Base-by-base conservation (phyloP, 305 asterid genomes). In the Ilex paraguariensis region DNA sequence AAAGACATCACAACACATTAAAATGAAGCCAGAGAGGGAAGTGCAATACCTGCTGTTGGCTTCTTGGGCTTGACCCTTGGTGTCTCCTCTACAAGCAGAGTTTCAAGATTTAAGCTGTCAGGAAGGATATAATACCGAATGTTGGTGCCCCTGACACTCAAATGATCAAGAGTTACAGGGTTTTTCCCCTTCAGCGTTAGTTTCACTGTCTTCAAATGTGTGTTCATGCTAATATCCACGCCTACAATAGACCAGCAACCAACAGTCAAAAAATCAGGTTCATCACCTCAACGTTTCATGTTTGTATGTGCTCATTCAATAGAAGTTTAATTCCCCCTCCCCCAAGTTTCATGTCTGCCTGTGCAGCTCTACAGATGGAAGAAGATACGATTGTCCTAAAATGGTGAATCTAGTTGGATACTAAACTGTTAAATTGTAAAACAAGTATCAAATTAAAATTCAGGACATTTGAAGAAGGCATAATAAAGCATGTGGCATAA, bases 81-180 rank as follows among this genome's bases (percentile, higher is more conserved):
- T 14, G 56, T 52, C 30, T 52, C 56, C n/a, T 52, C 56, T 21
- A 52, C 56, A n/a, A 52, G 56, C 7, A 52, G 32, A 52, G 56
- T 52, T 17, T 52, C 56, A 17, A 52, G 56, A 17, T 52, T 52
- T 17, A 52, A 52, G 56, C 56, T 52, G 56, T 52, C 56, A 16
- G 56, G 56, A 52, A 52, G 56, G 56, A 52, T 52, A 17, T 52
- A 52, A 52, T 52, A 52, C 12, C 56, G 56, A 52, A 52, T 52
- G 56, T 52, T 52, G 56, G 12, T 52, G n/a, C 56, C 56, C 56
- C 56, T 52, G n/a, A 52, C 28, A 52, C 56, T 52, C 30, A 52
- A 10, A 52, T 52, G 56, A 16, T 52, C 56, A 52, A 52, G 56
- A 52, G 56, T 52, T 3, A 52, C 31, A 7, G 56, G 56, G n/a